Percentiles rank a stretch among this genome's conserved stretches.
These are phyloP conservation scores for Phytophthora chlamydospora DNA, from an alignment of 352 stramenopile species.

Conservation along the genomic window DNA sequence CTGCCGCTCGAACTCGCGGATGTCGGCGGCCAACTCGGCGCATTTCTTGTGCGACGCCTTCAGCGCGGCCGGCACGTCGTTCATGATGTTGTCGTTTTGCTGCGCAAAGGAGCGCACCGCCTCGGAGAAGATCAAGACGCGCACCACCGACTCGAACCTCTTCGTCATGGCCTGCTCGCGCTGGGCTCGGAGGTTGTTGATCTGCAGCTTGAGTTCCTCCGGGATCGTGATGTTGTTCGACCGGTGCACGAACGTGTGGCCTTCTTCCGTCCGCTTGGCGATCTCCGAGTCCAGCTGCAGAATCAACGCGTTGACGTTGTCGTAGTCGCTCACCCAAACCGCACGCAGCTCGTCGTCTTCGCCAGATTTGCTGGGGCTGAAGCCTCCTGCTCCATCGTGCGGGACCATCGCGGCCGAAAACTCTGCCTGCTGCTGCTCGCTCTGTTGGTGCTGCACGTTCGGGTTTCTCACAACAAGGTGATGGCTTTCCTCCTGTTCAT, in stretches of 20 bases:
- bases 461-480: slow-evolving; percentile 30
- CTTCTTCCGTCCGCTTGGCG: slow-evolving; percentile 31
- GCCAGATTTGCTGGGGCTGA: slow-evolving; percentile 19
- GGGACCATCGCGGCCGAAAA: slow-evolving; percentile 30
- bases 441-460: slow-evolving; percentile 21
- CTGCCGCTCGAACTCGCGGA: slow-evolving; percentile 39
- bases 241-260: slow-evolving; percentile 44
- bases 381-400: slow-evolving; percentile 16
- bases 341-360: slow-evolving; percentile 43
- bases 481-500: slow-evolving; percentile 27
- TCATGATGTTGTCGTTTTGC: slow-evolving; percentile 43
- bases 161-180: slow-evolving; percentile 42
- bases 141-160: slow-evolving; percentile 47
- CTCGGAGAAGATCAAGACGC: slow-evolving; percentile 62
- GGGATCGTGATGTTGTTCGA: slow-evolving; percentile 55
- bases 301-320: slow-evolving; percentile 42
- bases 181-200: slow-evolving; percentile 37
- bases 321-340: slow-evolving; percentile 47
- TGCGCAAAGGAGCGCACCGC: slow-evolving; percentile 46
- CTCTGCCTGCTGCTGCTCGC: slow-evolving; percentile 18
- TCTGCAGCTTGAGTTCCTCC: slow-evolving; percentile 49
- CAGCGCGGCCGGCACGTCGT: slow-evolving; percentile 53
- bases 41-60: slow-evolving; percentile 56
- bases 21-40: slow-evolving; percentile 36
- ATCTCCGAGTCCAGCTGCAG: slow-evolving; percentile 39